Evolutionary conservation across 202 grass and related monocot genomes (phyloP).

Genomic region (Zoysia matrella): DNA sequence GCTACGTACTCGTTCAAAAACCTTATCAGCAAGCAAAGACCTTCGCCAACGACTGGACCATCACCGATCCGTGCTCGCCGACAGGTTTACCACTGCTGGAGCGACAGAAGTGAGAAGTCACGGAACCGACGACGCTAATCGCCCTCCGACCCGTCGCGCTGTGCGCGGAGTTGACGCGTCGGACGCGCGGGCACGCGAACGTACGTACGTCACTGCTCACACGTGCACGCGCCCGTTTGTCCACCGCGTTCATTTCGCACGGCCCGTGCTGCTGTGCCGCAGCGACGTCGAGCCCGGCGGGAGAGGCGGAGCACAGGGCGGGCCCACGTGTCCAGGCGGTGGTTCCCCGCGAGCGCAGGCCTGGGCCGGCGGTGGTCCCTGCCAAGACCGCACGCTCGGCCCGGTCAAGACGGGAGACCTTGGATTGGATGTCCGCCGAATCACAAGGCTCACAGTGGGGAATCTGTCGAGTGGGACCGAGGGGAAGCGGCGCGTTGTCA

Average conservation of each 20-base stretch:
- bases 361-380: constrained; percentile 21
- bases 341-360: not conserved
- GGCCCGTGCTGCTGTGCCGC: too few relatives aligned
- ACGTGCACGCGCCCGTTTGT: not conserved
- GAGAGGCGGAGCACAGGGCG: constrained; percentile 1
- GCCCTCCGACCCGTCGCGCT: not conserved
- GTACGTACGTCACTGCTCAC: not conserved
- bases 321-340: constrained; percentile 47
- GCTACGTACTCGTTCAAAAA: too few relatives aligned
- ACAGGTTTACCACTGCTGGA: not conserved
- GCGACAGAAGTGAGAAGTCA: not conserved
- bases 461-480: too few relatives aligned
- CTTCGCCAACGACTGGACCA: too few relatives aligned
- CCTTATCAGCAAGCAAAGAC: too few relatives aligned
- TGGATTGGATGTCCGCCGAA: not conserved
- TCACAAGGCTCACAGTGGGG: too few relatives aligned
- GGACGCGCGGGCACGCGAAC: not conserved
- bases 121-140: not conserved
- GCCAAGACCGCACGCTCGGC: constrained; percentile 27
- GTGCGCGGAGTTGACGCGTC: constrained; percentile 30
- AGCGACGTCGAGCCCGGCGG: too few relatives aligned
- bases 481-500: too few relatives aligned
- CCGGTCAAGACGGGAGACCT: not conserved
- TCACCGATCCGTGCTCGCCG: not conserved
- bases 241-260: too few relatives aligned